phyloP scores from a whole-genome alignment of 495 filamentous ascomycete species.

The Neurospora cerealis region DNA sequence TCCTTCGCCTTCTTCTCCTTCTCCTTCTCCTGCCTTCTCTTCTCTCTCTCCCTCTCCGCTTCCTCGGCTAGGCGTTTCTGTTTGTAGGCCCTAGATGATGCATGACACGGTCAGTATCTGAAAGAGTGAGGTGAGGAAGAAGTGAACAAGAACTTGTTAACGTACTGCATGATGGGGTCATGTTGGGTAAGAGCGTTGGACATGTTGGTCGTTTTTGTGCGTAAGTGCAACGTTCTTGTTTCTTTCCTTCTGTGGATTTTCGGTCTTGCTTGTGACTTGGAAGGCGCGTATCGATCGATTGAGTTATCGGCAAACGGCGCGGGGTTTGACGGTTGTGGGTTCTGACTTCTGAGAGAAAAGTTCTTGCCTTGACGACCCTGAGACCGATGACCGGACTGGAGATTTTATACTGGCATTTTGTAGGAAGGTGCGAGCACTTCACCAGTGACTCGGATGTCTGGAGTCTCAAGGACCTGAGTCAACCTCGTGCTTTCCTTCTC shows the following conservation, averaged over 20 bases:
- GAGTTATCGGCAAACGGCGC: neutral
- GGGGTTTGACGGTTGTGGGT: neutral
- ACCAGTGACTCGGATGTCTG: neutral
- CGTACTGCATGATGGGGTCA: no score
- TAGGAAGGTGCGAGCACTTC: neutral
- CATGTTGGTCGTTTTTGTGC: neutral
- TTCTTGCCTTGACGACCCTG: neutral
- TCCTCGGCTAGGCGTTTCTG: neutral
- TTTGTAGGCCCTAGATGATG: neutral
- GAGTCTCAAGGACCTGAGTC: neutral
- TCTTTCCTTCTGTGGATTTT: neutral
- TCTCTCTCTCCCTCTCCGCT: neutral
- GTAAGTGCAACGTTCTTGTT: neutral
- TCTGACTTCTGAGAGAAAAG: neutral
- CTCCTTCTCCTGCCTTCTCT: neutral
- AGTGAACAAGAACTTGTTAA: no score
- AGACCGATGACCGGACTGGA: neutral
- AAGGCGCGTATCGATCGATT: neutral
- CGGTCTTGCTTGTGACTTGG: neutral
- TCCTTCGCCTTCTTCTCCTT: neutral
- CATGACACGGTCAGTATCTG: neutral
- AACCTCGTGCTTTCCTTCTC: neutral
- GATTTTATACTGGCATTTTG: neutral
- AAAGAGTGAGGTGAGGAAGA: neutral
- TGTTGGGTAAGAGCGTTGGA: neutral